These are phyloP conservation scores for Sherardia arvensis DNA, from an alignment of 257 asterid species.

Conservation along the genomic window DNA sequence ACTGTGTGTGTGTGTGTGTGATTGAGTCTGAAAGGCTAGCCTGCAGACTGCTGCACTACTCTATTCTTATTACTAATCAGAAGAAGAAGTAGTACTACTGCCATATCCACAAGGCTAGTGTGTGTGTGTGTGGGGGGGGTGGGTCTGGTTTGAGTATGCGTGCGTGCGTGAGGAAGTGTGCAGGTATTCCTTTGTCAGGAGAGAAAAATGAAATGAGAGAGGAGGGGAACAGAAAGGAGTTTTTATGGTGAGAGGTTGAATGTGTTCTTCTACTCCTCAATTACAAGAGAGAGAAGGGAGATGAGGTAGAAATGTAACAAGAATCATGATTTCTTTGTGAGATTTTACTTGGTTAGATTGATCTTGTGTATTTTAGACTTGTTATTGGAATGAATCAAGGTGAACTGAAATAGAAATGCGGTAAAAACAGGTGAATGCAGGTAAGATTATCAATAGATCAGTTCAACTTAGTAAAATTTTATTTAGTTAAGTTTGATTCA, in stretches of 20 bases:
- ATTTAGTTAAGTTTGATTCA: no score
- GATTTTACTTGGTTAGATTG: no score
- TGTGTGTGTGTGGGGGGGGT: constrained; percentile 12
- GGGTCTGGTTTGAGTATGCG: constrained; percentile 55
- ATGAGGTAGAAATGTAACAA: no score
- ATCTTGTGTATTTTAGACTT: no score
- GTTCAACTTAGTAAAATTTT: no score
- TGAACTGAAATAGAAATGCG: no score
- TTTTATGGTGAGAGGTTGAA: constrained; percentile 4
- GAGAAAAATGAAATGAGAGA: constrained; percentile 27
- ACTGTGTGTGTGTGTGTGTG: constrained; percentile 21
- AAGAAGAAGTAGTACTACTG: constrained; percentile 12
- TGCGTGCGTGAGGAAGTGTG: constrained; percentile 89
- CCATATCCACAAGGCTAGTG: constrained; percentile 37
- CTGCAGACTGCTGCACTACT: constrained; percentile 23
- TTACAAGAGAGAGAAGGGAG: no score
- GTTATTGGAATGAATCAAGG: no score
- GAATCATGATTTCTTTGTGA: no score
- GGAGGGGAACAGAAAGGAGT: constrained; percentile 63
- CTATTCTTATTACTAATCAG: background rate
- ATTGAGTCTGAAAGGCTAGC: constrained; percentile 16
- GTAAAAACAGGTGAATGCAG: no score
- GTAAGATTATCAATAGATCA: no score
- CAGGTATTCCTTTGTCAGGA: constrained; percentile 84
- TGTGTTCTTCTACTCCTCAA: background rate